Evolutionary conservation across 148 eudicot genomes (phyloP), one percentile per base, ranked within the genome.

Genomic region (Cornus kousa): DNA sequence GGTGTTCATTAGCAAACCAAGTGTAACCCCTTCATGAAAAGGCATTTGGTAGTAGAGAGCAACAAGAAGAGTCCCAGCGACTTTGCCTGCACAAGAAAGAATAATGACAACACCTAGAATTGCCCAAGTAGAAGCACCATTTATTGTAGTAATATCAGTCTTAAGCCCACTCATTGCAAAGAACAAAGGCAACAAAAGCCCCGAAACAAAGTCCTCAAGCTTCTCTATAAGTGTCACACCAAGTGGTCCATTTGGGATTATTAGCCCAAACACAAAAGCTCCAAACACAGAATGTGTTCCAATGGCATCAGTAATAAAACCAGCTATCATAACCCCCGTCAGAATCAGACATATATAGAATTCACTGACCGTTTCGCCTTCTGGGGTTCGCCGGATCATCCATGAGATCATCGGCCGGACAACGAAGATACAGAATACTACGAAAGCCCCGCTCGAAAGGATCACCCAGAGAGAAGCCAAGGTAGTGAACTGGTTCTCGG

Each of bases 241-340:
- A 24, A 92, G 77, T 24, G 91, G 87, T 32, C 97, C 97, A 35
- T 89, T 90, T 16, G 97, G 97, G 22, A 90, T 89, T 37, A 92
- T 78, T 28, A 92, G 75, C 7, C 97, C 97, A 20, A 92, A 86
- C 31, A 92, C 88, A 73, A 92, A 92, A 10, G 97, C 93, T 3
- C 97, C 97, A 40, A 92, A 90, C n/a, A 92, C 88, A 50, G 93
- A 87, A 79, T 92, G 97, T 5, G 91, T 92, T n/a, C 97, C 97
- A 4, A 92, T 88, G 0, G 92, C 88, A 78, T 92, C 97, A 1
- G 97, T 90, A 6, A 90, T 71, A 76, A 92, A 92, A 13, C 93
- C 97, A 3, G 92, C 82, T 11, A 87, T 80, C 92, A 92, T 87
- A 23, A 92, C 97, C 1, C 89, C 91, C 0, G 92, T 89, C 14